Percentiles rank a stretch among this genome's conserved stretches.
These are phyloP conservation scores for Cardiospermum halicacabum DNA, from an alignment of 345 rosid species.

Conservation along the genomic window DNA sequence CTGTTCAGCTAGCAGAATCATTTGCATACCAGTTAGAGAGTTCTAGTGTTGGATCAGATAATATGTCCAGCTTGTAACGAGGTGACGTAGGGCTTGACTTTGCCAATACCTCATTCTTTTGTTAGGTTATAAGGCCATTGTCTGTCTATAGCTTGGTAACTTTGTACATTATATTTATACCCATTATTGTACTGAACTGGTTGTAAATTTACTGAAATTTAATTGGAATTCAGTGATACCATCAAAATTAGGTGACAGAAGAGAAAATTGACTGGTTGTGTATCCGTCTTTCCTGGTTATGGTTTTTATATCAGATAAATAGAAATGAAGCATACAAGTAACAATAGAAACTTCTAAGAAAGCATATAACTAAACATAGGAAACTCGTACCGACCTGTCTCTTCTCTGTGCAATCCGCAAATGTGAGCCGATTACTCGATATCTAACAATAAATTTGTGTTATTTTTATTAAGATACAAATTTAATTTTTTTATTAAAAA, in stretches of 20 bases:
- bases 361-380: no score
- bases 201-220: neutral
- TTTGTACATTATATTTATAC: slow-evolving; percentile 5
- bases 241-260: neutral
- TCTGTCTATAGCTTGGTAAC: neutral
- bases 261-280: no score
- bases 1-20: slow-evolving; percentile 57
- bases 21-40: slow-evolving; percentile 40
- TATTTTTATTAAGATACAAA: no score
- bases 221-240: neutral
- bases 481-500: no score
- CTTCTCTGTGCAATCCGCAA: no score
- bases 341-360: no score
- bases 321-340: no score
- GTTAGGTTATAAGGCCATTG: neutral
- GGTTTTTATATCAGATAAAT: no score
- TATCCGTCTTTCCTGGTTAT: no score
- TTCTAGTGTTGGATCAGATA: slow-evolving; percentile 41
- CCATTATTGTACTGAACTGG: neutral
- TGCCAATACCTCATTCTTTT: slow-evolving; percentile 14
- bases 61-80: slow-evolving; percentile 50
- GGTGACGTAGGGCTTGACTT: slow-evolving; percentile 8
- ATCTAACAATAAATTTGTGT: no score
- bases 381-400: no score
- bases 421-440: no score